Evolutionary conservation across 2,329 filamentous ascomycete species (phyloP).

Genomic region (Diplocarpon mali): DNA sequence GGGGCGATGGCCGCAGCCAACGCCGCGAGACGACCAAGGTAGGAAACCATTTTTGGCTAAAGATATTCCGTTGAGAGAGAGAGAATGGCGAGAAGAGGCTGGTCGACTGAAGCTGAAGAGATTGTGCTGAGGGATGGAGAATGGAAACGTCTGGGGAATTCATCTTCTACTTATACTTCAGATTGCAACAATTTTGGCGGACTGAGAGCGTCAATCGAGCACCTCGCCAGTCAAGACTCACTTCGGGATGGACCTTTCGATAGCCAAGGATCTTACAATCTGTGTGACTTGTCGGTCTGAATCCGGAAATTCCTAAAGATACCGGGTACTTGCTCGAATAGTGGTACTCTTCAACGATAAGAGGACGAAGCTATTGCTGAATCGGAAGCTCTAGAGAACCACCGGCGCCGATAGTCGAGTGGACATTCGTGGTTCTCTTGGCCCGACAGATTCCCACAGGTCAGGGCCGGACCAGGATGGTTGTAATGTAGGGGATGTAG

Average conservation of each 20-base stretch:
- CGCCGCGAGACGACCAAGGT: conserved; percentile 20
- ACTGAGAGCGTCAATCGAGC: neutral
- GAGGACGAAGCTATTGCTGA: conserved; percentile 3
- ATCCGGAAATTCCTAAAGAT: neutral
- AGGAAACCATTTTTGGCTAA: conserved; percentile 18
- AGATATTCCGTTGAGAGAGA: conserved; percentile 1
- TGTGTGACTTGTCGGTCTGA: conserved; percentile 6
- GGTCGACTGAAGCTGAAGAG: conserved; percentile 2
- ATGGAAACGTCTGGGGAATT: neutral
- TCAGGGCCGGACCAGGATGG: neutral
- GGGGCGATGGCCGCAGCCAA: conserved; percentile 23
- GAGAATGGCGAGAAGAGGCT: neutral
- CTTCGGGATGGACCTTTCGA: neutral
- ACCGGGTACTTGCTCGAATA: conserved; percentile 14
- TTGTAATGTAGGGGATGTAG: too few species aligned
- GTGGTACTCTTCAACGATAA: conserved; percentile 7
- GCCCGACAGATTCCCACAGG: conserved; percentile 2
- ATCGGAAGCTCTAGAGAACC: conserved; percentile 9
- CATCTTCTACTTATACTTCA: conserved; percentile 5
- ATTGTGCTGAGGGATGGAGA: conserved; percentile 6
- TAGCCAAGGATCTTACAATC: conserved; percentile 1
- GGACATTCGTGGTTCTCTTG: conserved; percentile 8
- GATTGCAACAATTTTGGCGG: neutral
- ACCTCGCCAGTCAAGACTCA: neutral
- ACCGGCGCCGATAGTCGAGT: conserved; percentile 3